Conservation (phyloP, 1,139 yeast species). For the Hansenula lynferdii region DNA sequence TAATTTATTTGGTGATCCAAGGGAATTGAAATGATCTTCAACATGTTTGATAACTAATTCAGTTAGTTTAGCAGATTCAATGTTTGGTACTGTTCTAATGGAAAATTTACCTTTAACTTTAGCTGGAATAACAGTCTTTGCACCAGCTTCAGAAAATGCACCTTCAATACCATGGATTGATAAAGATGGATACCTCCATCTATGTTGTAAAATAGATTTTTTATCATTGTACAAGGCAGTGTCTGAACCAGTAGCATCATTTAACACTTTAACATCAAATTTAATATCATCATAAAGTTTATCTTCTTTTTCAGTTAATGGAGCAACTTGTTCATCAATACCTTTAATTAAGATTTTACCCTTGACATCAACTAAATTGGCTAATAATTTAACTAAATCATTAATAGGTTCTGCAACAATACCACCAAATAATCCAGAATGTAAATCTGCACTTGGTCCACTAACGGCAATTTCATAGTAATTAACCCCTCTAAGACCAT, state of each 20-base stretch:
- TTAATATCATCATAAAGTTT: slow-evolving; percentile 80
- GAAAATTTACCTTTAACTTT: slow-evolving; percentile 93
- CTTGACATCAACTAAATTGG: slow-evolving; percentile 68
- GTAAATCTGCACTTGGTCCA: slow-evolving; percentile 97
- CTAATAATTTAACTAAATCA: slow-evolving; percentile 74
- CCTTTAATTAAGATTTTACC: slow-evolving; percentile 91
- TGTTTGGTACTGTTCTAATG: slow-evolving; percentile 94
- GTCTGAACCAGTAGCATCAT: slow-evolving; percentile 82
- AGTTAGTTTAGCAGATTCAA: slow-evolving; percentile 75
- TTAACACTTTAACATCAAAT: slow-evolving; percentile 78
- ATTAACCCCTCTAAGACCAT: slow-evolving; percentile 95
- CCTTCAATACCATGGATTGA: slow-evolving; percentile 98
- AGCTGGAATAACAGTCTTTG: slow-evolving; percentile 97
- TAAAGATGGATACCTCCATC: slow-evolving; percentile 98
- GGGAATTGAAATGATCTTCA: slow-evolving; percentile 54
- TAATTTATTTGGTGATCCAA: slow-evolving; percentile 72
- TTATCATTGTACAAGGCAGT: slow-evolving; percentile 75
- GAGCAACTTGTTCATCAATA: slow-evolving; percentile 90
- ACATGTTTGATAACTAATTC: slow-evolving; percentile 70
- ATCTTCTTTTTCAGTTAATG: slow-evolving; percentile 76
- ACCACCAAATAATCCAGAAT: slow-evolving; percentile 97
- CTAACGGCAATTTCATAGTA: slow-evolving; percentile 77
- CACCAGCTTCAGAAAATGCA: slow-evolving; percentile 92
- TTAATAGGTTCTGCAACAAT: slow-evolving; percentile 97
- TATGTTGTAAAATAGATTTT: slow-evolving; percentile 86